Evolutionary conservation across 2,329 filamentous ascomycete genomes (phyloP).

Genomic region (Aciculosporium take): DNA sequence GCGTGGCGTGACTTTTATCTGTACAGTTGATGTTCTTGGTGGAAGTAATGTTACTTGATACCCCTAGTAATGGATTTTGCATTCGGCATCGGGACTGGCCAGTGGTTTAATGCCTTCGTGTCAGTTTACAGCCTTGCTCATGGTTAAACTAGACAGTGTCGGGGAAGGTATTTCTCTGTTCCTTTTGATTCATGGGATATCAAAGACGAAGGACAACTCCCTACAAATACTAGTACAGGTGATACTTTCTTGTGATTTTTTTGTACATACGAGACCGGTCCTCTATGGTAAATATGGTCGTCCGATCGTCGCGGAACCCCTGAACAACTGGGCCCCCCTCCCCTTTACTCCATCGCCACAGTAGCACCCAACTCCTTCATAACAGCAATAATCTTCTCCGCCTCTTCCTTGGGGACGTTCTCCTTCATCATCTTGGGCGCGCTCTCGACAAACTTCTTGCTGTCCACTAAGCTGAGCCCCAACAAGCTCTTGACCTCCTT

Average conservation of each 20-base stretch:
- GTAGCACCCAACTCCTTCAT: constrained; percentile 88
- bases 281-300: constrained; percentile 18
- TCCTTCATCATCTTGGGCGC: constrained; percentile 99
- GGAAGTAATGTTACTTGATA: constrained; percentile 15
- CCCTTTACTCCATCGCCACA: constrained; percentile 71
- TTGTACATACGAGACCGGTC: constrained; percentile 25
- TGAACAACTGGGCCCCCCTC: constrained; percentile 1
- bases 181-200: background rate
- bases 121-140: background rate
- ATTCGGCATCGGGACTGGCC: background rate
- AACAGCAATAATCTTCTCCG: constrained; percentile 92
- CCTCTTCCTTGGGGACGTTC: constrained; percentile 95
- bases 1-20: too few species aligned
- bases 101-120: background rate
- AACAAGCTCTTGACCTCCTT: constrained; percentile 98
- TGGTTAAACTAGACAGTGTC: background rate
- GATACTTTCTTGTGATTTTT: constrained; percentile 8
- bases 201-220: constrained; percentile 1
- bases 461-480: constrained; percentile 90
- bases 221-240: constrained; percentile 24
- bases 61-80: constrained; percentile 9
- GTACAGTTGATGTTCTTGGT: too few species aligned
- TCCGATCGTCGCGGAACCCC: constrained; percentile 1
- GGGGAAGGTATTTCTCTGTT: background rate
- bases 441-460: constrained; percentile 99